Evolutionary conservation across 768 basidiomycete species (phyloP).

Genomic region (Epithele typhae): DNA sequence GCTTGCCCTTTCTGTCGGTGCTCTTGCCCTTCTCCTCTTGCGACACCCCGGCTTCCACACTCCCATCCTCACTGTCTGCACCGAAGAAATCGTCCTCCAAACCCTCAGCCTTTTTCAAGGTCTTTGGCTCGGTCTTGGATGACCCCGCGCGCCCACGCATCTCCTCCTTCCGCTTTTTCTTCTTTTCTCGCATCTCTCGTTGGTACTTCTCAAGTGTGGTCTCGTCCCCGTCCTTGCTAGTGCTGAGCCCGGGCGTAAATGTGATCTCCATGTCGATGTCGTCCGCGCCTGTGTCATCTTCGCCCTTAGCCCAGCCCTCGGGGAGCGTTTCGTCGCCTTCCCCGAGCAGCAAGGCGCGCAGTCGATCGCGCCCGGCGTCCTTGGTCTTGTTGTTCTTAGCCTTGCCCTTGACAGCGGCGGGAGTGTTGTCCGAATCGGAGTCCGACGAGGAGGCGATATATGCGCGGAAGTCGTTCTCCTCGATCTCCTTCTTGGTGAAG

Average conservation of each 20-base stretch:
- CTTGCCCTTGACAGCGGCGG: slow-evolving; percentile 42
- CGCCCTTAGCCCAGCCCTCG: slow-evolving; percentile 73
- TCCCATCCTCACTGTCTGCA: slow-evolving; percentile 30
- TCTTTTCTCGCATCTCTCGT: slow-evolving; percentile 86
- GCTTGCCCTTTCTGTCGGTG: slow-evolving; percentile 12
- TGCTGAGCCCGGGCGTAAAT: slow-evolving; percentile 80
- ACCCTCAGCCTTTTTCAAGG: slow-evolving; percentile 16
- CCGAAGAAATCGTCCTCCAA: slow-evolving; percentile 78
- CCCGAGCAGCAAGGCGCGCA: slow-evolving; percentile 73
- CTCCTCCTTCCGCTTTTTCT: slow-evolving; percentile 74
- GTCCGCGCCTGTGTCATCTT: slow-evolving; percentile 33
- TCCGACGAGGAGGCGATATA: slow-evolving; percentile 45
- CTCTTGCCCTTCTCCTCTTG: slow-evolving; percentile 17
- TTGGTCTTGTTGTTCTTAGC: slow-evolving; percentile 36
- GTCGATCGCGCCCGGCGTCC: slow-evolving; percentile 53
- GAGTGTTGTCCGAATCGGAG: slow-evolving; percentile 63
- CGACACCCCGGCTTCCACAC: slow-evolving; percentile 21
- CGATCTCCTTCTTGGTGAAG: slow-evolving; percentile 81
- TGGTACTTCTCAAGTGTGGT: slow-evolving; percentile 89
- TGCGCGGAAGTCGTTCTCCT: slow-evolving; percentile 82
- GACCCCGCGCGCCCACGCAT: slow-evolving; percentile 34
- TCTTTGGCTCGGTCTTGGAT: slow-evolving; percentile 20
- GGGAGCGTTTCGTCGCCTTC: slow-evolving; percentile 65
- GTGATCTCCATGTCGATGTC: slow-evolving; percentile 93
- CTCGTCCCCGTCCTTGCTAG: slow-evolving; percentile 55